Conservation (phyloP, 2,329 filamentous ascomycete genomes). For the Neopestalotiopsis rosae region DNA sequence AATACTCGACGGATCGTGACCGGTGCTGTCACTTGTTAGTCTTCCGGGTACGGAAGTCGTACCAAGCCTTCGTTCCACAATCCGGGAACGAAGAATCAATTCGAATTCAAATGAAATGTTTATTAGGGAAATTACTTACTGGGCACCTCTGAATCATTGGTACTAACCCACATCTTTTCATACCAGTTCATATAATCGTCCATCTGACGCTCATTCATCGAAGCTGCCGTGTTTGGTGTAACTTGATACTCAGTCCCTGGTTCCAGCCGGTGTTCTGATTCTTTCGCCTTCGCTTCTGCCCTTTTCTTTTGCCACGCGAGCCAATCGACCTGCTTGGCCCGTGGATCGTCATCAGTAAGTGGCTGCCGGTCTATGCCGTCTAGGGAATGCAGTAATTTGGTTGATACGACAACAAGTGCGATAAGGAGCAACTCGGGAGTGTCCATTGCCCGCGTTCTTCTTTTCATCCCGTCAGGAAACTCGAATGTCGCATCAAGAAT, state of each 20-base stretch:
- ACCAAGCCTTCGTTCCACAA: not conserved
- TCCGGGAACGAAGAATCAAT: too few species aligned
- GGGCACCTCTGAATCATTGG: constrained; percentile 45
- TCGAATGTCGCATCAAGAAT: constrained; percentile 59
- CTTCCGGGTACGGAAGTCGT: not conserved
- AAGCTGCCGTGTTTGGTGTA: constrained; percentile 36
- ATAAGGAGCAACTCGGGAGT: constrained; percentile 80
- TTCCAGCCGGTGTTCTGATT: constrained; percentile 23
- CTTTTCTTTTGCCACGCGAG: constrained; percentile 65
- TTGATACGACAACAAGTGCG: constrained; percentile 72
- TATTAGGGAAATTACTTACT: constrained; percentile 33
- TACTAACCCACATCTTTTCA: constrained; percentile 63
- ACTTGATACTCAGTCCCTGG: constrained; percentile 37
- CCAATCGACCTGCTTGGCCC: constrained; percentile 74
- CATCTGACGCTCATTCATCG: constrained; percentile 63
- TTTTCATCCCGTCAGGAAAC: constrained; percentile 55
- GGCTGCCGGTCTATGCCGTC: constrained; percentile 59
- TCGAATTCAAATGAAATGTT: not conserved
- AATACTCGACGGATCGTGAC: constrained; percentile 11
- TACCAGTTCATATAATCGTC: constrained; percentile 85
- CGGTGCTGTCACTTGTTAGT: constrained; percentile 16
- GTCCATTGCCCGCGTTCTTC: constrained; percentile 52
- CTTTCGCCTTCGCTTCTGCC: constrained; percentile 32
- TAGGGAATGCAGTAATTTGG: constrained; percentile 82
- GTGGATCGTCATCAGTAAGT: constrained; percentile 58